Percentiles rank a stretch among this genome's conserved stretches.
Conservation (phyloP, 345 rosid species). For the Excoecaria agallocha region DNA sequence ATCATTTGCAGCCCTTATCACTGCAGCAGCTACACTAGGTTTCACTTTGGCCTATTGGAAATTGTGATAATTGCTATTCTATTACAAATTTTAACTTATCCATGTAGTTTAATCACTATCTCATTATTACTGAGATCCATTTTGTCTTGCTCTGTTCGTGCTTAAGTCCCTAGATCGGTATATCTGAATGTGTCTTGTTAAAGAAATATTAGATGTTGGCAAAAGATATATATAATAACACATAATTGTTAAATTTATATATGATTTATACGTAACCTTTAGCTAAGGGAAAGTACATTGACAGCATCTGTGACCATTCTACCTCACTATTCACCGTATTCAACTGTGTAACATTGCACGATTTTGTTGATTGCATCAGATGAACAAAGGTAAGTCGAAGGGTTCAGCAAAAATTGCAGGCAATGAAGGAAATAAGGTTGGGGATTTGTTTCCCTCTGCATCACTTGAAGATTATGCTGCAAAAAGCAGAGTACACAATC, state of each 20-base stretch:
- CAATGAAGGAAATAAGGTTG: constrained; percentile 62
- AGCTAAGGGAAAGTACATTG: neutral
- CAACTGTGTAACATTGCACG: neutral
- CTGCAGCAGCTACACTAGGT: neutral
- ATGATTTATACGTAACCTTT: too few relatives aligned
- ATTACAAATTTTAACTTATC: neutral
- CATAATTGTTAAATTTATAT: too few relatives aligned
- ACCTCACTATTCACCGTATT: neutral
- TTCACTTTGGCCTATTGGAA: neutral
- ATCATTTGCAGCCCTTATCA: neutral
- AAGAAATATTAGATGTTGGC: neutral
- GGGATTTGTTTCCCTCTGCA: constrained; percentile 66
- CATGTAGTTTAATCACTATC: neutral
- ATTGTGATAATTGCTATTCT: neutral
- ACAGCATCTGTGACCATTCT: neutral
- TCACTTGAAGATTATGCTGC: constrained; percentile 74
- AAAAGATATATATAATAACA: neutral
- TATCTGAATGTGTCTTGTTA: neutral
- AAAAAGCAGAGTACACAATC: constrained; percentile 17
- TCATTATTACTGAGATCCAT: neutral
- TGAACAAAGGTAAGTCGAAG: constrained; percentile 55
- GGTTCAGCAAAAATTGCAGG: constrained; percentile 36
- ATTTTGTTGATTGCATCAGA: constrained; percentile 43
- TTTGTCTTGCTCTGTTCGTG: neutral
- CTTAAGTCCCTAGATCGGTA: neutral